These are phyloP conservation scores for Corymbia calophylla DNA, from an alignment of 441 rosid genomes.

Conservation along the genomic window DNA sequence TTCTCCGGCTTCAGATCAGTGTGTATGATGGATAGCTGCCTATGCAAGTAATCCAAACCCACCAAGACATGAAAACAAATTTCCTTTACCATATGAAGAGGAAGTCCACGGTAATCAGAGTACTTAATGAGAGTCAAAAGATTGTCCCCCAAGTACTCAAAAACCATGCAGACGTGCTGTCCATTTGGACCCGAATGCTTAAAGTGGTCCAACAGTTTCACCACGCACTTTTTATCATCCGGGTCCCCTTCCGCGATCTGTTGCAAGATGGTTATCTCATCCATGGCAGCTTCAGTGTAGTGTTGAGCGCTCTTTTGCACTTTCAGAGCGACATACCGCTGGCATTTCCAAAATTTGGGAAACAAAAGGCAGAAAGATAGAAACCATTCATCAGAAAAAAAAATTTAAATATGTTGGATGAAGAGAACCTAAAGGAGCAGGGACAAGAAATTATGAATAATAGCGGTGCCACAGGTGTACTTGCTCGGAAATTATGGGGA, in stretches of 20 bases:
- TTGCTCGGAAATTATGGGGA: background rate
- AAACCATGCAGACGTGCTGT: constrained; percentile 15
- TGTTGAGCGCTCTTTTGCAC: constrained; percentile 14
- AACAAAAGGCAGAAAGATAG: background rate
- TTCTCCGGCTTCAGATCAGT: constrained; percentile 14
- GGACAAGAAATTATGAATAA: background rate
- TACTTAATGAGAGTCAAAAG: constrained; percentile 10
- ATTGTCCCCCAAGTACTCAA: constrained; percentile 12
- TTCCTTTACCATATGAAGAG: constrained; percentile 4
- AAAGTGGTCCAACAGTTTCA: constrained; percentile 13
- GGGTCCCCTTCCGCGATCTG: constrained; percentile 8
- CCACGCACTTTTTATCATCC: constrained; percentile 6
- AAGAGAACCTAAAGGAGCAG: background rate
- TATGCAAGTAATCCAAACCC: constrained; percentile 11
- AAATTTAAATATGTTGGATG: background rate
- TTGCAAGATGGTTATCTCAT: constrained; percentile 12
- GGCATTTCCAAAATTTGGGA: background rate
- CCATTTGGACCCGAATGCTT: constrained; percentile 16
- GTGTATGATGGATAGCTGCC: constrained; percentile 12
- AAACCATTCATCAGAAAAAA: background rate
- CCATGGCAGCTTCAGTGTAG: constrained; percentile 13
- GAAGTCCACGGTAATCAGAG: constrained; percentile 10
- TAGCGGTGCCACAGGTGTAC: background rate
- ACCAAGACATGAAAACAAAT: background rate
- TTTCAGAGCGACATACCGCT: constrained; percentile 10